Base-by-base conservation (phyloP, 805 yeast genomes). In the Wickerhamiella azyma region DNA sequence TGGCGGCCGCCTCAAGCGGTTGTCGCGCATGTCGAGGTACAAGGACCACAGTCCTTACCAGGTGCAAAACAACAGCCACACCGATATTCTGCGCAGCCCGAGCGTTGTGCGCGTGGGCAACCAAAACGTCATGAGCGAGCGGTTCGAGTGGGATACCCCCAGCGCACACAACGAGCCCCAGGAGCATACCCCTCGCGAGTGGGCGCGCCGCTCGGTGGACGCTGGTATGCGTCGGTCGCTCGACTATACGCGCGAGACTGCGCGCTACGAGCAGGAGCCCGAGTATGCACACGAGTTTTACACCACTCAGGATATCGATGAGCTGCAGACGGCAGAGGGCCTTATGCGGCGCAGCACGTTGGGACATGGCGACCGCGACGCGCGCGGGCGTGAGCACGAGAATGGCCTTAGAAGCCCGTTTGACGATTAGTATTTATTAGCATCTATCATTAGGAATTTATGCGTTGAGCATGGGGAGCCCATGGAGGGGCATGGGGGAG, bases 321-420 rank as follows among this genome's bases (percentile, higher is more conserved):
- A 61, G 13, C 26, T 62, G 19, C 58, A 64, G 16, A 60, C 64
- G 4, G 66, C 66, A 3, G 61, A 55, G 29, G 60, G 59, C 7
- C 51, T 62, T 7, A 56, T 62, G 59, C 37, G 44, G 9, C 44
- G 32, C 33, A 21, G 19, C 19, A 26, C 43, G 21, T 36, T 36
- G 10, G 38, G 32, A 5, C 29, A 30, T 10, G 19, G 29, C 9
- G n/a, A n/a, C n/a, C n/a, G n/a, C n/a, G n/a, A n/a, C n/a, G n/a
- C n/a, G n/a, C n/a, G n/a, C n/a, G n/a, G n/a, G n/a, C n/a, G n/a
- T n/a, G n/a, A n/a, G n/a, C n/a, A n/a, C n/a, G 21, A 32, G 10
- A 33, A 30, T 6, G 45, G 51, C 16, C 50, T 46, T 21, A 4
- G 24, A 4, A 24, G 26, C 33, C 44, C 44, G 11, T 41, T 41